phyloP scores from a whole-genome alignment of 2,329 filamentous ascomycete genomes.

The Pyrenophora tritici-repentis region DNA sequence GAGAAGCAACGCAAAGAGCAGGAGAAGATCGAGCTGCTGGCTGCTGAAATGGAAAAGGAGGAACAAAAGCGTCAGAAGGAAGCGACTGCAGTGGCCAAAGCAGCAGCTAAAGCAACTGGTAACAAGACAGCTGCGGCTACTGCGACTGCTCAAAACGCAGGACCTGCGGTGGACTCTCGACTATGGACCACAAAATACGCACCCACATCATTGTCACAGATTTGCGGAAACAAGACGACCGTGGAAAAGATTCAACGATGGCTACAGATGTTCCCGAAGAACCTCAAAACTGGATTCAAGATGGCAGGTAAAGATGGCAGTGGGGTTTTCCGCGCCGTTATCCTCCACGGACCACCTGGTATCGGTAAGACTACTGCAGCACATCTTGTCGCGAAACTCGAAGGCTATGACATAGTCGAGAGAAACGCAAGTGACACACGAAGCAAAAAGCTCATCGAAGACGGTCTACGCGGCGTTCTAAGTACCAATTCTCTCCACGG shows the following conservation, averaged over 20 bases:
- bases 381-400: slow-evolving; percentile 88
- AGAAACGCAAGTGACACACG: slow-evolving; percentile 94
- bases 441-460: slow-evolving; percentile 94
- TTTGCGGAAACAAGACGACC: slow-evolving; percentile 89
- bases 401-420: slow-evolving; percentile 92
- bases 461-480: slow-evolving; percentile 83
- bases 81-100: slow-evolving; percentile 46
- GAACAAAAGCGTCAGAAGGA: slow-evolving; percentile 75
- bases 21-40: slow-evolving; percentile 78
- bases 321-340: slow-evolving; percentile 83
- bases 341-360: slow-evolving; percentile 91
- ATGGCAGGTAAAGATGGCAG: slow-evolving; percentile 81
- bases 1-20: slow-evolving; percentile 86
- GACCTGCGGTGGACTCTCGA: slow-evolving; percentile 38
- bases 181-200: slow-evolving; percentile 97
- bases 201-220: slow-evolving; percentile 79
- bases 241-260: slow-evolving; percentile 90
- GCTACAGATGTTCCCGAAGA: slow-evolving; percentile 81
- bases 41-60: slow-evolving; percentile 82
- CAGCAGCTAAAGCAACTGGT: slow-evolving; percentile 40
- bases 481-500: slow-evolving; percentile 92
- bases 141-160: slow-evolving; percentile 23
- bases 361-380: slow-evolving; percentile 98
- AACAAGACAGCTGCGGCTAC: slow-evolving; percentile 45
- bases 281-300: slow-evolving; percentile 80